phyloP scores from a whole-genome alignment of 2,329 filamentous ascomycete species.

The Lomentospora prolificans region DNA sequence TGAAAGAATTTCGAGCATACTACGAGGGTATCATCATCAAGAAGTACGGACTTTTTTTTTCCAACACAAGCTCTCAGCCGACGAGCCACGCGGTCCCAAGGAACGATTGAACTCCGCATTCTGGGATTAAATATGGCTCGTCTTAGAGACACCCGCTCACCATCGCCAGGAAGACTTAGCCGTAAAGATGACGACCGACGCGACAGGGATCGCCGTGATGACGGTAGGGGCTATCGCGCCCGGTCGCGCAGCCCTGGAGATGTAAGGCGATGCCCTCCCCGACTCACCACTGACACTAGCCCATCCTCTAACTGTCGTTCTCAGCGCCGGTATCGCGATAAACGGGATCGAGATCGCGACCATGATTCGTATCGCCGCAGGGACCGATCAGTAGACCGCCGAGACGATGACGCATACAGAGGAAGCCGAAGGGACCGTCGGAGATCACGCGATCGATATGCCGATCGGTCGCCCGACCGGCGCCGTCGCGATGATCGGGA shows the following conservation, averaged over 20 bases:
- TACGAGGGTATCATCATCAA: no score
- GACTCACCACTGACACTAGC: constrained; percentile 8
- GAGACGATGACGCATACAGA: constrained; percentile 56
- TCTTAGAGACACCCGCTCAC: constrained; percentile 69
- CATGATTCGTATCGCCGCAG: constrained; percentile 50
- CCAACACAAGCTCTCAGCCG: constrained; percentile 6
- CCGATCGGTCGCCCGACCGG: constrained; percentile 46
- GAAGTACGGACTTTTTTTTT: constrained; percentile 11
- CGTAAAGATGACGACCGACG: constrained; percentile 49
- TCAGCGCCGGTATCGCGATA: constrained; percentile 49
- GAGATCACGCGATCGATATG: constrained; percentile 51
- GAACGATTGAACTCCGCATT: not conserved
- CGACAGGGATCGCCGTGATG: constrained; percentile 39
- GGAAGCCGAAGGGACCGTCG: constrained; percentile 48
- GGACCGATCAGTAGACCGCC: constrained; percentile 59
- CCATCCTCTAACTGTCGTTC: constrained; percentile 29
- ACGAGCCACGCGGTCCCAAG: constrained; percentile 5
- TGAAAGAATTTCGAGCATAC: no score
- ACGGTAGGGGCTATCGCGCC: constrained; percentile 44
- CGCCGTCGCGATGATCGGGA: constrained; percentile 56
- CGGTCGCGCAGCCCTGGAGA: constrained; percentile 53
- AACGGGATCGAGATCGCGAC: constrained; percentile 36
- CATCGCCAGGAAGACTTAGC: constrained; percentile 48
- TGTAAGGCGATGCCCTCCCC: constrained; percentile 34
- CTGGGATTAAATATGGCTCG: constrained; percentile 39